Percentiles rank a stretch among this genome's conserved stretches.
phyloP scores from a whole-genome alignment of 1,139 yeast species.

The Kodamaea ohmeri region DNA sequence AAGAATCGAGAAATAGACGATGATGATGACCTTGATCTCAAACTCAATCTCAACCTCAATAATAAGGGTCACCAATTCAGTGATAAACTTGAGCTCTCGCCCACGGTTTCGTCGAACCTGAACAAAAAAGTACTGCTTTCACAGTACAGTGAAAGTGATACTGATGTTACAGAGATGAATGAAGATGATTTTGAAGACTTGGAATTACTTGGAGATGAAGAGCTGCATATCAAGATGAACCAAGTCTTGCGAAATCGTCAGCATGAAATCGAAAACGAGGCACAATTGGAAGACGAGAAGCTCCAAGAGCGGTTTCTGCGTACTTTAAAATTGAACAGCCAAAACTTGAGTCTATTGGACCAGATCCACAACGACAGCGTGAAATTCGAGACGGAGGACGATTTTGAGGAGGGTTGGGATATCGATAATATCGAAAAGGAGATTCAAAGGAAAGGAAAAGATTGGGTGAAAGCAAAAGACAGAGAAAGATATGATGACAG shows the following conservation, averaged over 20 bases:
- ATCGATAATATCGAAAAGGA: neutral
- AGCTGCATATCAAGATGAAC: conserved; percentile 26
- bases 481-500: conserved; percentile 7
- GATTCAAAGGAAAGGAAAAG: neutral
- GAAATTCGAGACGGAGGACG: conserved; percentile 27
- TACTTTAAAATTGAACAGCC: conserved; percentile 13
- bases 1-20: no score
- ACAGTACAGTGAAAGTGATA: conserved; percentile 37
- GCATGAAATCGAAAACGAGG: conserved; percentile 30
- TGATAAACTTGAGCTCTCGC: conserved; percentile 6
- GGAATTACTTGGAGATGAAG: conserved; percentile 41
- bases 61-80: no score
- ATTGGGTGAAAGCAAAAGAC: neutral
- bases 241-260: conserved; percentile 23
- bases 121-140: conserved; percentile 25
- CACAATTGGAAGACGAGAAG: conserved; percentile 37
- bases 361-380: conserved; percentile 30
- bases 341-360: conserved; percentile 22
- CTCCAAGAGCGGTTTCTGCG: conserved; percentile 20
- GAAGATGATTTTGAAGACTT: conserved; percentile 44
- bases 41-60: conserved; percentile 4
- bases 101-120: conserved; percentile 7
- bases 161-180: conserved; percentile 40
- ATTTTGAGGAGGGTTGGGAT: conserved; percentile 26
- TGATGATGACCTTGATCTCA: no score